These are phyloP conservation scores for Venturia carpophila DNA, from an alignment of 2,329 filamentous ascomycete species.

Conservation along the genomic window DNA sequence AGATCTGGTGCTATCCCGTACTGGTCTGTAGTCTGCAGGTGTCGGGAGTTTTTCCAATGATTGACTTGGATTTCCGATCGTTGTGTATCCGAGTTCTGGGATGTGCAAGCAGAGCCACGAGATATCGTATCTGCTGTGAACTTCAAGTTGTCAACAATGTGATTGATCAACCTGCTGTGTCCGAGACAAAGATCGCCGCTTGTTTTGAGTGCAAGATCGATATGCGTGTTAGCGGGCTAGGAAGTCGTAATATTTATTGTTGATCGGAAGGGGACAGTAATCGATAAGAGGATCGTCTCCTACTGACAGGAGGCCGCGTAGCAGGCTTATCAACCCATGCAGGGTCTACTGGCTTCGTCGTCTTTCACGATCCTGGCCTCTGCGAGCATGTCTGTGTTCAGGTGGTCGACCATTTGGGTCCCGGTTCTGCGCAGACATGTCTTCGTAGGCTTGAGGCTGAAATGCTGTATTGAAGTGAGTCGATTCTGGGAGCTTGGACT, in stretches of 20 bases:
- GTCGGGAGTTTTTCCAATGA: not conserved
- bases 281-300: not conserved
- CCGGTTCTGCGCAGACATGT: no score
- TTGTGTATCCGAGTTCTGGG: not conserved
- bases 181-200: not conserved
- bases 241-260: not conserved
- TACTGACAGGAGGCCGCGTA: not conserved
- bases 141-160: not conserved
- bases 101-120: slow-evolving; percentile 2
- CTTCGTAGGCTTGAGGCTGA: no score
- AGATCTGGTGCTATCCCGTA: not conserved
- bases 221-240: not conserved
- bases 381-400: not conserved
- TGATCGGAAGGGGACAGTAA: not conserved
- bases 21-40: not conserved
- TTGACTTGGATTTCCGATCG: not conserved
- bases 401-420: no score
- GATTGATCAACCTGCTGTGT: not conserved
- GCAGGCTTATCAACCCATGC: not conserved
- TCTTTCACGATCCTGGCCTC: not conserved
- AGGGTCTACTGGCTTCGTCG: not conserved
- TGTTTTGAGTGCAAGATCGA: not conserved
- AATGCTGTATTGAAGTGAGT: not conserved
- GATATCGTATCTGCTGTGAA: not conserved
- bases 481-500: not conserved